Conservation (phyloP, 2,329 filamentous ascomycete species). For the Ophiostoma pallidulum region DNA sequence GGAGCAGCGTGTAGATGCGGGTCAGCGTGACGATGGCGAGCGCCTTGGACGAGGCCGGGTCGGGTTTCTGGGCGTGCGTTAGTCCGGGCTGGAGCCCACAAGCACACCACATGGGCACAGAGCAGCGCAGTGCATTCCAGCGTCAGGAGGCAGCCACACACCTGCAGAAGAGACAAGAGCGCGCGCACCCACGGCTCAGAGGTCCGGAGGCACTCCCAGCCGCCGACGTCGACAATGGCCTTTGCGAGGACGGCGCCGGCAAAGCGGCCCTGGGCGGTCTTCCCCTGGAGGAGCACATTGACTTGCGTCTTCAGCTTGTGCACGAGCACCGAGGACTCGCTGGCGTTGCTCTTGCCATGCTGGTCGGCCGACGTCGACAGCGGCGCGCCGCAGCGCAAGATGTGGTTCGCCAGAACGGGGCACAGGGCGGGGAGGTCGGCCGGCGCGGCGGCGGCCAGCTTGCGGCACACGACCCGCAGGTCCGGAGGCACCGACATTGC, state of each 20-base stretch:
- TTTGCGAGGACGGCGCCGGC: conserved; percentile 72
- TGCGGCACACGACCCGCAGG: conserved; percentile 56
- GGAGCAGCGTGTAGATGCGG: conserved; percentile 74
- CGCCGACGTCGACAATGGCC: conserved; percentile 69
- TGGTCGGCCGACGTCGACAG: conserved; percentile 53
- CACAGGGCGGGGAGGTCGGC: conserved; percentile 65
- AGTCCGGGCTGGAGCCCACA: conserved; percentile 1
- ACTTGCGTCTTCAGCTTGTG: conserved; percentile 77
- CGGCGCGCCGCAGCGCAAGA: conserved; percentile 46
- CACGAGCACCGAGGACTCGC: conserved; percentile 60
- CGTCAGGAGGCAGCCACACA: too few species aligned
- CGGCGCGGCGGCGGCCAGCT: conserved; percentile 61
- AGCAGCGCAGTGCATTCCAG: too few species aligned
- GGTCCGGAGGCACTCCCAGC: conserved; percentile 69
- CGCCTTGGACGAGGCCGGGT: conserved; percentile 65
- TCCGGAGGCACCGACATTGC: conserved; percentile 41
- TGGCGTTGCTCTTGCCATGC: conserved; percentile 41
- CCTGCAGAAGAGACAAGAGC: conserved; percentile 65
- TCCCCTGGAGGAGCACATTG: conserved; percentile 67
- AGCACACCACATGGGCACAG: too few species aligned
- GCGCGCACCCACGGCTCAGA: conserved; percentile 67
- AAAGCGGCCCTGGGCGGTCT: conserved; percentile 64
- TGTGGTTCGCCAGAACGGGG: conserved; percentile 55
- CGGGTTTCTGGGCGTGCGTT: conserved; percentile 52
- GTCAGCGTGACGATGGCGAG: conserved; percentile 68